Base-by-base conservation (phyloP, 139 green algal species). In the Astrephomene gubernaculifera region DNA sequence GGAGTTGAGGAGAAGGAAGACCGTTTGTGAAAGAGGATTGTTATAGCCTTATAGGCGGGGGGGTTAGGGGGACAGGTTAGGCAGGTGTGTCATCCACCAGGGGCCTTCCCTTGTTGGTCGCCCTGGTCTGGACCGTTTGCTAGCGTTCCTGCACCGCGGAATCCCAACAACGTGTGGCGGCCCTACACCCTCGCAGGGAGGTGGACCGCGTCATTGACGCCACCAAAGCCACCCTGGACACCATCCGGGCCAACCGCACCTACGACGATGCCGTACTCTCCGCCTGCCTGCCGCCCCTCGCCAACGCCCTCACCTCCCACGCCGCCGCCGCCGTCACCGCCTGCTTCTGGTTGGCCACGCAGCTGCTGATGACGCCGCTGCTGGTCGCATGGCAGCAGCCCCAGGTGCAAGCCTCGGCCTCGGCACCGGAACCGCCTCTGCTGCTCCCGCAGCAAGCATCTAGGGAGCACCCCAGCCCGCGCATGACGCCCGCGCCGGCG, bases 361-460 rank as follows among this genome's bases (percentile, higher is more conserved):
- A 86, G 64, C 35, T 86, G 79, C 65, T 86, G 31, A 29, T 86
- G 44, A 86, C 79, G 33, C 79, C 79, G 4, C 22, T 86, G 22
- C 21, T 86, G 25, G 45, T 86, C 49, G 49, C 49, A 17, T 57
- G 49, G 49, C 49, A 57, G 17, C 49, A 12, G 17, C 49, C 49
- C 49, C 49, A 57, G 49, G 49, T 17, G 49, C 12, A 12, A 57
- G 49, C 49, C 49, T 57, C 17, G 49, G 17, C 12, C 49, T 17
- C 12, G 49, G 49, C 49, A 17, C 49, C 49, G 49, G 49, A 12
- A 57, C 12, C 49, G 17, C 12, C 17, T 57, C 12, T 12, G 49
- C 12, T 17, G 49, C 49, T 17, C 49, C 12, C 49, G 12, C 12
- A 17, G 49, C 49, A 57, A 17, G 12, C n/a, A n/a, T n/a, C n/a